Evolutionary conservation across 108 stramenopile genomes (phyloP).

Genomic region (Epithemia pelagica): DNA sequence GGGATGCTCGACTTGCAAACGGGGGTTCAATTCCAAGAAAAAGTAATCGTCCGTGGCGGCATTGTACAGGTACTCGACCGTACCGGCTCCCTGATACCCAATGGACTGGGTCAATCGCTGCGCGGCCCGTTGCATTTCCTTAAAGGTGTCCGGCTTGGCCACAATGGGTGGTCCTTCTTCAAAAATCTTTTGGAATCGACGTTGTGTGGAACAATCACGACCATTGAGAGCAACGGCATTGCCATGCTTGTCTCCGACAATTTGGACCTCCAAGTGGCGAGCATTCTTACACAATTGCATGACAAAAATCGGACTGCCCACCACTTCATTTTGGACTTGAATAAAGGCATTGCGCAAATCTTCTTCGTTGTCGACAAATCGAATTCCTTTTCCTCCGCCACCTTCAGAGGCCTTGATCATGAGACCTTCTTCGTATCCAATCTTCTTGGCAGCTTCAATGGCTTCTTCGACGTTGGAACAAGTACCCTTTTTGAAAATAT

Average conservation of each 20-base stretch:
- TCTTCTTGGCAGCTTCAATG: slow-evolving; percentile 79
- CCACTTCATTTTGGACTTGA: slow-evolving; percentile 91
- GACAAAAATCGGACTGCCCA: slow-evolving; percentile 95
- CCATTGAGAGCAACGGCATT: slow-evolving; percentile 95
- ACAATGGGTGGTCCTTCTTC: slow-evolving; percentile 94
- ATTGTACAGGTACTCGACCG: slow-evolving; percentile 98
- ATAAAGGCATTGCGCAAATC: slow-evolving; percentile 77
- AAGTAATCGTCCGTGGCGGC: slow-evolving; percentile 89
- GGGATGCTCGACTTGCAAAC: slow-evolving; percentile 97
- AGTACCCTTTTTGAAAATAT: slow-evolving; percentile 89
- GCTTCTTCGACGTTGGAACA: slow-evolving; percentile 90
- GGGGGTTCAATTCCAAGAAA: slow-evolving; percentile 98
- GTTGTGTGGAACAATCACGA: slow-evolving; percentile 97
- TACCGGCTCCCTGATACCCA: slow-evolving; percentile 96
- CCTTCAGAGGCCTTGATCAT: slow-evolving; percentile 99
- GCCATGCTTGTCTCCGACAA: slow-evolving; percentile 96
- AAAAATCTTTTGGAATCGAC: slow-evolving; percentile 99
- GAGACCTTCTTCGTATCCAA: slow-evolving; percentile 94
- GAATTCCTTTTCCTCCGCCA: slow-evolving; percentile 98
- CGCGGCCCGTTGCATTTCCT: slow-evolving; percentile 91
- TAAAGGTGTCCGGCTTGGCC: slow-evolving; percentile 79
- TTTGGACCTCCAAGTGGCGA: slow-evolving; percentile 97
- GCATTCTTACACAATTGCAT: slow-evolving; percentile 98
- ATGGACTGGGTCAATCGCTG: slow-evolving; percentile 91
- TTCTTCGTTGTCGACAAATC: slow-evolving; percentile 88